Base-by-base conservation (phyloP, 2,329 filamentous ascomycete genomes). In the Clonostachys solani region DNA sequence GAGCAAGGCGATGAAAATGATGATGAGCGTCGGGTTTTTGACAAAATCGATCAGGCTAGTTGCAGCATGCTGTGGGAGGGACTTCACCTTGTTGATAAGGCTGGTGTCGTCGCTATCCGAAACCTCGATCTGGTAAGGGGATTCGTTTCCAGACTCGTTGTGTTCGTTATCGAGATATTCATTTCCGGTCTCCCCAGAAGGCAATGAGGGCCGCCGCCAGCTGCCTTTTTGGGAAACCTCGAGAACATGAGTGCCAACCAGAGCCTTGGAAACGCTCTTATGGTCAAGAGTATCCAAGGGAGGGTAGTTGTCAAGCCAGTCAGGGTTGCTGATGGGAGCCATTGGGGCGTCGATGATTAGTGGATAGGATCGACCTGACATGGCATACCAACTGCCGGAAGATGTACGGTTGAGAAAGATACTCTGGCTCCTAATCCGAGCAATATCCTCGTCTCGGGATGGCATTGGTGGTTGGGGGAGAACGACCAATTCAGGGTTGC, bases 381-480 rank as follows among this genome's bases (percentile, higher is more conserved):
- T 78, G 33, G 92, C 94, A 64, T 92, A 99, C 91, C 92, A 97
- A 50, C 88, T 87, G 33, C 92, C 92, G n/a, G 76, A 73, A 47
- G 87, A 81, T 2, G 92, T 96, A 55, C 86, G 86, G 62, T 96
- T 96, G 49, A 97, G 77, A 60, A 94, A 95, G 1, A 96, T 83
- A 48, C 81, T 83, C 51, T 79, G 77, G 52, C 75, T 78, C 33
- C 84, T 75, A 42, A 78, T 74, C 35, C 76, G 72, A 23, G 69
- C 69, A 15, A 69, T 67, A 3, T 69, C 64, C n/a, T 75, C 70
- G 45, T 81, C 73, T 16, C 71, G 68, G 5, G 71, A 63, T 3
- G 78, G 84, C 56, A 89, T 83, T 18, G 83, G 73, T 1, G 94
- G 94, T 60, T 97, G 94, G 2, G 92, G 89, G 5, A 99, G 80